Percentiles rank a stretch among this genome's conserved stretches.
These are phyloP conservation scores for Aaosphaeria arxii DNA, from an alignment of 2,329 filamentous ascomycete genomes.

Conservation along the genomic window DNA sequence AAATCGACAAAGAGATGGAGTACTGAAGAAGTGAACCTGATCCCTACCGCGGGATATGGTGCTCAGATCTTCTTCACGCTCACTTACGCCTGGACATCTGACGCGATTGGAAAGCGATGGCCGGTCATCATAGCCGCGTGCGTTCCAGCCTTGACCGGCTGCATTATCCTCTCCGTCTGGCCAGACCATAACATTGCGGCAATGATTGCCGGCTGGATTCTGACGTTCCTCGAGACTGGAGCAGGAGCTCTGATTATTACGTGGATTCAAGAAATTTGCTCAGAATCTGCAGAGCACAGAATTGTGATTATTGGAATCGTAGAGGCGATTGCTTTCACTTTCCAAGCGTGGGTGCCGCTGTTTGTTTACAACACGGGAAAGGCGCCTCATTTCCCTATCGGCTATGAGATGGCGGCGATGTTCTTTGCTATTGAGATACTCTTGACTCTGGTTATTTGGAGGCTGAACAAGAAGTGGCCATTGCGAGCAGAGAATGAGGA, in stretches of 20 bases:
- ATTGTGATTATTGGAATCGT: neutral
- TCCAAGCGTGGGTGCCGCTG: conserved; percentile 11
- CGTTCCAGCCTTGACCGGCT: conserved; percentile 14
- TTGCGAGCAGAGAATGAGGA: neutral
- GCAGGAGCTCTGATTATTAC: conserved; percentile 40
- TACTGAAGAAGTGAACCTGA: conserved; percentile 5
- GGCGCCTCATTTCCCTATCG: conserved; percentile 16
- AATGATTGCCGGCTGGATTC: conserved; percentile 38
- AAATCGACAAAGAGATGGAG: conserved; percentile 4
- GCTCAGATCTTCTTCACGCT: conserved; percentile 8
- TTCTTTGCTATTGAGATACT: conserved; percentile 20
- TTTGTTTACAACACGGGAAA: conserved; percentile 12
- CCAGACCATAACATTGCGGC: conserved; percentile 32
- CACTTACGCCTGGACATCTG: conserved; percentile 12
- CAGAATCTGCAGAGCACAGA: neutral
- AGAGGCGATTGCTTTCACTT: neutral
- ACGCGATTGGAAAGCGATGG: conserved; percentile 10
- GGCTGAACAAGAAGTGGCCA: neutral
- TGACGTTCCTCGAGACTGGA: conserved; percentile 36
- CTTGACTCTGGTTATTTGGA: neutral
- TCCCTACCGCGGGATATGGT: conserved; percentile 6
- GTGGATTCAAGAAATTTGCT: conserved; percentile 1
- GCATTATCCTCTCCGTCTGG: conserved; percentile 35
- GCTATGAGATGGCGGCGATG: conserved; percentile 23
- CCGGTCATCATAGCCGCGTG: neutral